Evolutionary conservation across 345 rosid genomes (phyloP).

Genomic region (Aquilaria malaccensis): DNA sequence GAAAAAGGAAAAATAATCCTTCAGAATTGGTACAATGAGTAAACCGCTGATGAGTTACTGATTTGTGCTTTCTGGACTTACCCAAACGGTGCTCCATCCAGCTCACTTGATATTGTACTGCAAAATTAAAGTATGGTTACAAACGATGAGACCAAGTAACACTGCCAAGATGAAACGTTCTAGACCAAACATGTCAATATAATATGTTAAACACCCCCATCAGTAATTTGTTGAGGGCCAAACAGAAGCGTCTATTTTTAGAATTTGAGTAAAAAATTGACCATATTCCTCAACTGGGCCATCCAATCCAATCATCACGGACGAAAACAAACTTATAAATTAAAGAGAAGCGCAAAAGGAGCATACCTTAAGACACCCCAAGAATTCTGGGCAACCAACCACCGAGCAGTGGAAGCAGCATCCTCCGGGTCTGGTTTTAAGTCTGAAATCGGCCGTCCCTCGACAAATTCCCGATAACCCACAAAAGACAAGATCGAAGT

Average conservation of each 20-base stretch:
- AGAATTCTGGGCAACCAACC: conserved; percentile 73
- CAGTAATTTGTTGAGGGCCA: background rate
- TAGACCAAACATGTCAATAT: too few relatives aligned
- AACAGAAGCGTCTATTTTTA: background rate
- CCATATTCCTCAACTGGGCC: too few relatives aligned
- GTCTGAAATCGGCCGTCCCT: conserved; percentile 33
- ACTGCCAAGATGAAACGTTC: background rate
- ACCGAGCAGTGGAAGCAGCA: conserved; percentile 65
- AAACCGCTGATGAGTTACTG: background rate
- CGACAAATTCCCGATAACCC: conserved; percentile 22
- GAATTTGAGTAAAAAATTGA: background rate
- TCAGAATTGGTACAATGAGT: background rate
- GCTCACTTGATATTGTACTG: conserved; percentile 69
- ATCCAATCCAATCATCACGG: conserved; percentile 4
- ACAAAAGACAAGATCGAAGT: conserved; percentile 7
- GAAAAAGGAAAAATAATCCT: too few relatives aligned
- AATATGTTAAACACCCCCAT: too few relatives aligned
- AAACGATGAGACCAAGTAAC: conserved; percentile 7
- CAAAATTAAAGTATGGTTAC: conserved; percentile 20
- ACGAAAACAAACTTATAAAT: background rate
- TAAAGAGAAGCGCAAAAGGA: conserved; percentile 1
- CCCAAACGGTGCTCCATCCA: conserved; percentile 88
- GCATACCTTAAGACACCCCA: conserved; percentile 82
- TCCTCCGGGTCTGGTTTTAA: conserved; percentile 52
- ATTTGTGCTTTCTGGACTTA: conserved; percentile 14